Conservation (phyloP, 2,329 filamentous ascomycete species). For the Gaeumannomyces tritici region DNA sequence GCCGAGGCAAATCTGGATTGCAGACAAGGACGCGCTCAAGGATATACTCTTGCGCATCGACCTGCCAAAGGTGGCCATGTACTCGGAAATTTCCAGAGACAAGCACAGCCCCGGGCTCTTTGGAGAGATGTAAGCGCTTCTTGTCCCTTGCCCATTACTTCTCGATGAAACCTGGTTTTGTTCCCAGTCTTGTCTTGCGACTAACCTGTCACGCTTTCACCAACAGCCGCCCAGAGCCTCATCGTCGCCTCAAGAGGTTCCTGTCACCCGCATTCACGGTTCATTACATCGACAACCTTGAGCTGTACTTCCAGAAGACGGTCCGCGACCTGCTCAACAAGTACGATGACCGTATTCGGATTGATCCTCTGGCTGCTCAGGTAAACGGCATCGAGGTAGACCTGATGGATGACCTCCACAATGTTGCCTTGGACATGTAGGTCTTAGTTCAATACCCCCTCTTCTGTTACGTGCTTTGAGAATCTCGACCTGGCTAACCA, state of each 20-base stretch:
- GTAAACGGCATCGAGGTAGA: conserved; percentile 12
- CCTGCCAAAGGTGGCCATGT: conserved; percentile 3
- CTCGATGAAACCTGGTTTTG: too few relatives aligned
- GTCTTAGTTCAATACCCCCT: too few relatives aligned
- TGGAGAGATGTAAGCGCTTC: conserved; percentile 1
- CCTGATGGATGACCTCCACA: conserved; percentile 17
- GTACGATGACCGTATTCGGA: conserved; percentile 6
- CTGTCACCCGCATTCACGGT: conserved; percentile 16
- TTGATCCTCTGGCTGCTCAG: conserved; percentile 3
- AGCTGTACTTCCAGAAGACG: conserved; percentile 12
- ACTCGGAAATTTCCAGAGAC: conserved; percentile 3
- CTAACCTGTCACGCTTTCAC: too few relatives aligned
- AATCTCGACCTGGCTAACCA: too few relatives aligned
- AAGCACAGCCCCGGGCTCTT: conserved; percentile 3
- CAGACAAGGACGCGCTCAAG: conserved; percentile 3
- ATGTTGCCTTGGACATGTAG: conserved; percentile 16
- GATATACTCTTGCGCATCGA: not conserved
- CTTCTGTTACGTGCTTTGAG: too few relatives aligned
- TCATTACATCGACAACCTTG: conserved; percentile 15
- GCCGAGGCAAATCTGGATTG: not conserved
- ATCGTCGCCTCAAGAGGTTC: conserved; percentile 15
- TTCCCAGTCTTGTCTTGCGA: not conserved
- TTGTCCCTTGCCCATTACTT: too few relatives aligned
- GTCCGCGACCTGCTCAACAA: conserved; percentile 9
- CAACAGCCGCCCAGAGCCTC: conserved; percentile 14